Evolutionary conservation across 352 stramenopile species (phyloP).

Genomic region (Pseudoperonospora humuli): DNA sequence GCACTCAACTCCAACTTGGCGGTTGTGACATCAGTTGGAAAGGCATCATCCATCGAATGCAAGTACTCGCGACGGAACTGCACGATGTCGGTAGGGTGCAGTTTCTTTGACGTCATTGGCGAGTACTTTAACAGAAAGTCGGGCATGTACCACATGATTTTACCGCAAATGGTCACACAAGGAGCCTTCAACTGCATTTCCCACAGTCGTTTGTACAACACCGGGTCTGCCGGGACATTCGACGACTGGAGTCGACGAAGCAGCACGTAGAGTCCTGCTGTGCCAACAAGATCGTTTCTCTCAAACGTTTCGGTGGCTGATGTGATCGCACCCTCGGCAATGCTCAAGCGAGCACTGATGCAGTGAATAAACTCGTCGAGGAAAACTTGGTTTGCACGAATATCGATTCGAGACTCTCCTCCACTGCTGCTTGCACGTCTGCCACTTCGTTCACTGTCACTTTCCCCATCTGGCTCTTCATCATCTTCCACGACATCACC

Average conservation of each 20-base stretch:
- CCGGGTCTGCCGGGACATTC: conserved; percentile 78
- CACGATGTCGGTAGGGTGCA: conserved; percentile 64
- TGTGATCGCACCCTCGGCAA: conserved; percentile 67
- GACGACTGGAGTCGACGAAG: conserved; percentile 75
- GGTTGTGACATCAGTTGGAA: conserved; percentile 65
- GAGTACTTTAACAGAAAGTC: conserved; percentile 84
- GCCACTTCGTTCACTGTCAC: conserved; percentile 39
- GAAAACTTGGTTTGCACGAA: conserved; percentile 76
- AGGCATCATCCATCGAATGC: conserved; percentile 70
- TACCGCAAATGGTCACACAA: conserved; percentile 75
- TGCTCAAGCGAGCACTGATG: conserved; percentile 56
- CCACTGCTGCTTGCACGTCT: conserved; percentile 52
- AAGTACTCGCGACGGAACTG: conserved; percentile 78
- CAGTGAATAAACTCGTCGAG: conserved; percentile 84
- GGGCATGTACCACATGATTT: conserved; percentile 80
- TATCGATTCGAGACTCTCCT: conserved; percentile 69
- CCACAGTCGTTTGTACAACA: conserved; percentile 89
- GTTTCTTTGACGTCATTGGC: conserved; percentile 78
- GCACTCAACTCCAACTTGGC: conserved; percentile 77
- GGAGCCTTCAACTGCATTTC: conserved; percentile 76
- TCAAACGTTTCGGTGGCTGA: conserved; percentile 86
- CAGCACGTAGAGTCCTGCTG: conserved; percentile 87
- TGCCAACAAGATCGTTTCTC: conserved; percentile 78
- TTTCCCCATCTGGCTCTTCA: conserved; percentile 47
- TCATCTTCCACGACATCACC: conserved; percentile 53